These are phyloP conservation scores for Colletotrichum musicola DNA, from an alignment of 2,329 filamentous ascomycete genomes.

Conservation along the genomic window DNA sequence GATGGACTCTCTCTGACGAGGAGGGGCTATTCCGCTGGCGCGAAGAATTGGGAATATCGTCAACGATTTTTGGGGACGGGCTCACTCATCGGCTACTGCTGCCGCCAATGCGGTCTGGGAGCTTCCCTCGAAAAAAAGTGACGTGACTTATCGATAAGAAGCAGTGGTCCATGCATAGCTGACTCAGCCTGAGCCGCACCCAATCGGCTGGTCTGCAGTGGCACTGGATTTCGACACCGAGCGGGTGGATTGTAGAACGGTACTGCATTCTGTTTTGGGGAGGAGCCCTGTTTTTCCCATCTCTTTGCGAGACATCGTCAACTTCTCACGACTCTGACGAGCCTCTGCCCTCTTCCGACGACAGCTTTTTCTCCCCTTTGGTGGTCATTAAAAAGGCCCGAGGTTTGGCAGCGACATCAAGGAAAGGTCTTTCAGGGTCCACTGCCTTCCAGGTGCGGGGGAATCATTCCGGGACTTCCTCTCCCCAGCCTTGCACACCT, in stretches of 20 bases:
- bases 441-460: conserved; percentile 23
- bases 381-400: no score
- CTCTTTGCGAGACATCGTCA: conserved; percentile 15
- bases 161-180: conserved; percentile 4
- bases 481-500: conserved; percentile 30
- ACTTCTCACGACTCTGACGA: neutral
- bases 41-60: conserved; percentile 18
- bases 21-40: neutral
- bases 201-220: conserved; percentile 28
- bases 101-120: neutral
- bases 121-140: conserved; percentile 12
- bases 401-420: no score
- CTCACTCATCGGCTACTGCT: no score
- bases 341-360: neutral
- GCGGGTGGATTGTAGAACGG: conserved; percentile 33
- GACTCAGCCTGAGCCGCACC: conserved; percentile 25
- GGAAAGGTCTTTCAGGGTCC: neutral
- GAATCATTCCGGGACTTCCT: conserved; percentile 17
- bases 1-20: neutral
- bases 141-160: conserved; percentile 36
- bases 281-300: neutral
- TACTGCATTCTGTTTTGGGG: conserved; percentile 2
- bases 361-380: no score
- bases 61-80: conserved; percentile 12
- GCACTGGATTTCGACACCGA: conserved; percentile 35